phyloP scores from a whole-genome alignment of 345 rosid species.

The Citropsis articulata region DNA sequence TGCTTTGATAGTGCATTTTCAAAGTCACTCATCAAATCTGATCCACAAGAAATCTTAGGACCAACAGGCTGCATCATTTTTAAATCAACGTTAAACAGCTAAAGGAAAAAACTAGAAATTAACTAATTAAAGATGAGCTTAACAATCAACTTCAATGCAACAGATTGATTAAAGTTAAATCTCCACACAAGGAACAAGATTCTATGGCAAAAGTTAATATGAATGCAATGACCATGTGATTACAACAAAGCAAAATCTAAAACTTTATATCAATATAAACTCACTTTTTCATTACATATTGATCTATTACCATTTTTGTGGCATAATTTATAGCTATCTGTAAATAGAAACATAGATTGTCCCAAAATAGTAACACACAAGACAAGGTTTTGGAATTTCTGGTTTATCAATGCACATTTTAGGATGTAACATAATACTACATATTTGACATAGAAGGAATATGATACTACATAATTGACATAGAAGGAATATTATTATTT shows the following conservation, averaged over 20 bases:
- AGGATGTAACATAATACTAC: neutral
- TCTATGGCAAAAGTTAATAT: neutral
- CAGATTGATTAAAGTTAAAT: neutral
- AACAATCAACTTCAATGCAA: constrained; percentile 1
- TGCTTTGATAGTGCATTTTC: constrained; percentile 81
- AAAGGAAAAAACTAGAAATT: neutral
- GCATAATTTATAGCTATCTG: neutral
- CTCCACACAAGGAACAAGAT: neutral
- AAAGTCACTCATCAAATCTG: constrained; percentile 72
- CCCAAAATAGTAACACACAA: neutral
- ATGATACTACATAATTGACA: neutral
- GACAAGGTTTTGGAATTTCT: neutral
- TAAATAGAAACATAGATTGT: neutral
- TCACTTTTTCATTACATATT: neutral
- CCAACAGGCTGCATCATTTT: constrained; percentile 38
- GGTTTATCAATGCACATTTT: neutral
- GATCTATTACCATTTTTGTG: neutral
- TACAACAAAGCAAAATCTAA: neutral
- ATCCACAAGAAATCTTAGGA: constrained; percentile 30
- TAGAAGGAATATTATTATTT: neutral
- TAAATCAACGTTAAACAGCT: constrained; percentile 12
- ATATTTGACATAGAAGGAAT: neutral
- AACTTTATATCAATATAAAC: neutral
- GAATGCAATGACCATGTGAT: neutral
- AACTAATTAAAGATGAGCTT: neutral